Base-by-base conservation (phyloP, 305 asterid species). In the Rubia balearica region DNA sequence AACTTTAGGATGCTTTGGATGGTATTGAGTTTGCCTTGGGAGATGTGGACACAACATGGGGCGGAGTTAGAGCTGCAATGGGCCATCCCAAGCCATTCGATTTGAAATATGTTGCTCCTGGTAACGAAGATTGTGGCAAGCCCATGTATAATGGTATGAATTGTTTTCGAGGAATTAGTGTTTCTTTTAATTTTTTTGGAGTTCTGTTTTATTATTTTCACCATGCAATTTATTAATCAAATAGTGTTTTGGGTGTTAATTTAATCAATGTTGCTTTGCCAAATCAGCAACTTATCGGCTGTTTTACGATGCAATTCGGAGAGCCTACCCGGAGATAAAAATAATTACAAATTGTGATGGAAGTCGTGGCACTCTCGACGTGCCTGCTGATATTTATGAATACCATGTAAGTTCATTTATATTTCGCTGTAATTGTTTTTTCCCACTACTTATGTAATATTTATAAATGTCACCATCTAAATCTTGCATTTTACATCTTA, bases 61-160 rank as follows among this genome's bases (percentile, higher is more conserved):
- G 99, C 76, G 85, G 97, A 45, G 71, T 86, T 74, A 84, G 99
- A 83, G 93, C 97, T 64, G 73, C 89, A 75, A 74, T 94, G 92
- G 99, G 98, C n/a, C 99, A 90, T 73, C 93, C 91, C 0, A 87
- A 85, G 73, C 98, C 98, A 41, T 94, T 94, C 63, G 90, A 86
- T 76, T 78, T 94, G 81, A 87, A 75, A 88, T 88, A 94, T 59
- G 99, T 94, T 71, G 99, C 98, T 1, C 81, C 90, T 13, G 98
- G 98, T 38, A 91, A 94, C 48, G 97, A 94, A 81, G 99, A 94
- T 67, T 94, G 99, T 71, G 87, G 86, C 24, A 91, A 88, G 89
- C 78, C 80, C 71, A 76, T 86, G 77, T 94, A 94, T 79, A 78
- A 63, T 4, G 99, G 99, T 91, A 82, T 60, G 10, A 51, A 16